phyloP scores from a whole-genome alignment of 2,329 filamentous ascomycete genomes.

The Apiospora saccharicola region DNA sequence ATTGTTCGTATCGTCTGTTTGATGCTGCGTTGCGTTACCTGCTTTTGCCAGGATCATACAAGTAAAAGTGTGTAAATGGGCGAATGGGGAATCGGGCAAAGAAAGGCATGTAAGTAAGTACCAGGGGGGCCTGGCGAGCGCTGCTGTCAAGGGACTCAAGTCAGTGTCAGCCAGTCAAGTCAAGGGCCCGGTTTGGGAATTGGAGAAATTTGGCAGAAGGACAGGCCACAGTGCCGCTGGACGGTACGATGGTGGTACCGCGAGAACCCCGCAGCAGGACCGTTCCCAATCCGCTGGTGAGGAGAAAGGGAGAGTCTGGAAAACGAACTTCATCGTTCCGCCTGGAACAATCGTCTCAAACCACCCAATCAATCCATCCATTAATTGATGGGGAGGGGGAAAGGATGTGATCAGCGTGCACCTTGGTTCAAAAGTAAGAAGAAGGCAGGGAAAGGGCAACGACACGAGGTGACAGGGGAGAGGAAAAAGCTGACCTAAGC shows the following conservation, averaged over 20 bases:
- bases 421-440: not conserved
- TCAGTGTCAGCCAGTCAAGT: not conserved
- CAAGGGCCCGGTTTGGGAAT: not conserved
- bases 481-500: not conserved
- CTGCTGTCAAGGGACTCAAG: not conserved
- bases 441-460: not conserved
- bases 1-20: conserved; percentile 6
- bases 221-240: not conserved
- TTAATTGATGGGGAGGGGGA: not conserved
- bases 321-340: conserved; percentile 14
- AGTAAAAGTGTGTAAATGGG: not conserved
- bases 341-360: conserved; percentile 14
- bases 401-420: not conserved
- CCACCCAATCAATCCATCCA: not conserved
- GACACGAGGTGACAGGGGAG: not conserved
- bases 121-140: not conserved
- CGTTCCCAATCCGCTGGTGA: not conserved
- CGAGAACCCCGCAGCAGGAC: conserved; percentile 12
- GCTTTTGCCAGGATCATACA: conserved; percentile 5
- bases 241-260: not conserved
- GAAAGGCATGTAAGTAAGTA: not conserved
- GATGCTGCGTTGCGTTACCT: conserved; percentile 7
- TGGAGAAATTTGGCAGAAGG: not conserved
- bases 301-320: not conserved
- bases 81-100: conserved; percentile 7